phyloP scores from a whole-genome alignment of 345 rosid species.

The Angophora floribunda region DNA sequence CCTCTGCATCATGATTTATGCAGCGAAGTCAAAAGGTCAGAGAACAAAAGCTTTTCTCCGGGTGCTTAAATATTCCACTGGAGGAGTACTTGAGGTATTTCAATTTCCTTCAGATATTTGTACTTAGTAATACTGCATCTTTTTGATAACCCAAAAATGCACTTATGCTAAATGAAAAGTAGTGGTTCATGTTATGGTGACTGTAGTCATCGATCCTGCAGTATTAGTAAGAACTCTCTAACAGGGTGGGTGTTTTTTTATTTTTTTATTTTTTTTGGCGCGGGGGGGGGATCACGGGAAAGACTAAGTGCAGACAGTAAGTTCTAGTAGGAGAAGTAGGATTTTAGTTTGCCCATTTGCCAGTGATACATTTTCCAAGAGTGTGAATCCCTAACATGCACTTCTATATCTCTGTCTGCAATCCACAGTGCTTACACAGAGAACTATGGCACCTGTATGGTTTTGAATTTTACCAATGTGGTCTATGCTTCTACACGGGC shows the following conservation, averaged over 20 bases:
- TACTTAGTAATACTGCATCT: neutral
- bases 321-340: neutral
- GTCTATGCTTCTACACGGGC: neutral
- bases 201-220: neutral
- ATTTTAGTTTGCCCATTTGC: neutral
- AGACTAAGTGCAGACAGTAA: neutral
- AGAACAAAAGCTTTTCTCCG: constrained; percentile 86
- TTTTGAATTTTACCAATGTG: neutral
- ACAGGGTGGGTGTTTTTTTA: too few relatives aligned
- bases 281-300: neutral
- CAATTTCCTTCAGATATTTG: neutral
- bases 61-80: constrained; percentile 83
- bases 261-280: too few relatives aligned
- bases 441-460: neutral
- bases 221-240: neutral
- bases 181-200: neutral
- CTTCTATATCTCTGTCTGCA: neutral
- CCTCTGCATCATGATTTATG: constrained; percentile 2
- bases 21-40: constrained; percentile 69
- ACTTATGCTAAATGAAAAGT: neutral
- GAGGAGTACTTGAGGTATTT: constrained; percentile 96
- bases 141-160: neutral
- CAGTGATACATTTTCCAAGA: neutral
- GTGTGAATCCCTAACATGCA: neutral
- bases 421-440: neutral